phyloP scores from a whole-genome alignment of 2,329 filamentous ascomycete genomes.

The Dactylellina parvicollis region DNA sequence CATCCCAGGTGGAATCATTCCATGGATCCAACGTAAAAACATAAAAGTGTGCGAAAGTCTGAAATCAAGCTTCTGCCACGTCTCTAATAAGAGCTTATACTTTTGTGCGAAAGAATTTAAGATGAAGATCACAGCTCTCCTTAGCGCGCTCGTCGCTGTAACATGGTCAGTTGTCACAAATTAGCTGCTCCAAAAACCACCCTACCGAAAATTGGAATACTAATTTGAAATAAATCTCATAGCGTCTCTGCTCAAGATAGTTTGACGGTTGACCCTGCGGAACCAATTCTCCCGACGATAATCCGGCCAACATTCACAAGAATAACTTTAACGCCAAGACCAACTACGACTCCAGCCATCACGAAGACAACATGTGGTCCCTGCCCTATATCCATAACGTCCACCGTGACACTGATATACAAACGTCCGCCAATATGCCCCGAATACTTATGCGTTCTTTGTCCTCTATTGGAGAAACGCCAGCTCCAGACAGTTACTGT shows the following conservation, averaged over 20 bases:
- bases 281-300: conserved; percentile 18
- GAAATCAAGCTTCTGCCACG: too few species aligned
- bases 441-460: conserved; percentile 23
- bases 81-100: too few species aligned
- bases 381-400: conserved; percentile 33
- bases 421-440: conserved; percentile 43
- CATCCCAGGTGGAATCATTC: too few species aligned
- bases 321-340: conserved; percentile 1
- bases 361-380: conserved; percentile 14
- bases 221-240: too few species aligned
- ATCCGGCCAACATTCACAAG: conserved; percentile 24
- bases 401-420: conserved; percentile 18
- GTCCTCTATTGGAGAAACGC: background rate
- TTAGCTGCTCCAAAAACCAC: background rate
- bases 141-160: background rate
- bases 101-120: too few species aligned
- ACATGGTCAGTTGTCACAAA: conserved; percentile 26
- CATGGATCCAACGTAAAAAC: too few species aligned
- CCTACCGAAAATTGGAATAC: too few species aligned
- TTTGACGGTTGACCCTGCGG: too few species aligned
- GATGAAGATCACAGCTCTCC: conserved; percentile 21
- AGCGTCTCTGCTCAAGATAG: conserved; percentile 29
- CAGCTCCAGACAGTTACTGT: conserved; percentile 21
- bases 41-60: too few species aligned
- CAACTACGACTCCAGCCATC: background rate